These are phyloP conservation scores for Suillus decipiens DNA, from an alignment of 768 basidiomycete species.

Conservation along the genomic window DNA sequence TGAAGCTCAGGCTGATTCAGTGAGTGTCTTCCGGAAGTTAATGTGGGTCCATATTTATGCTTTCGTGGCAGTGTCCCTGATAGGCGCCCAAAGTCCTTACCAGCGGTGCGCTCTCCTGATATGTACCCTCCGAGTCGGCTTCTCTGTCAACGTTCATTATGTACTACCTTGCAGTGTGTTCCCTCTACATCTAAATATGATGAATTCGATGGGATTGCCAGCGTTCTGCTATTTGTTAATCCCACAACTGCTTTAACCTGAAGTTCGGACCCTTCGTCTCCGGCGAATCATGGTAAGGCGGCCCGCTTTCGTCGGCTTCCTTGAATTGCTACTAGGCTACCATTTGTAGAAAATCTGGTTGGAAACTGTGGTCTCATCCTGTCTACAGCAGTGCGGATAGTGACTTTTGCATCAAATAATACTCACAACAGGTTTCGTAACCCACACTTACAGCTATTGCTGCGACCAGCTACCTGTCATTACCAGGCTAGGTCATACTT, in stretches of 20 bases:
- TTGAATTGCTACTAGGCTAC: background rate
- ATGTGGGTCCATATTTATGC: conserved; percentile 7
- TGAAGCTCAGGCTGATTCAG: background rate
- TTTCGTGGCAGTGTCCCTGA: conserved; percentile 3
- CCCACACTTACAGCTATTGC: background rate
- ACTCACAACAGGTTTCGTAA: background rate
- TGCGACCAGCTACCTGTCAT: too few relatives aligned
- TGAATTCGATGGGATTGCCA: background rate
- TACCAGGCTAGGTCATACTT: background rate
- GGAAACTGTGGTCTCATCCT: background rate
- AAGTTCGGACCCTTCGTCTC: background rate
- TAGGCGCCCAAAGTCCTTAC: background rate
- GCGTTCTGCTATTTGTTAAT: background rate
- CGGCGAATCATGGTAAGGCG: background rate
- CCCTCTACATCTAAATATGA: background rate
- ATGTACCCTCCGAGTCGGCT: background rate
- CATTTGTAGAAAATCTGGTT: background rate
- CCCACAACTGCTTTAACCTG: background rate
- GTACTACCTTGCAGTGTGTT: background rate
- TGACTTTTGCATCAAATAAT: background rate
- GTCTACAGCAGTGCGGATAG: background rate
- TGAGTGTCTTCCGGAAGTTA: background rate
- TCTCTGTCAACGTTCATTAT: background rate
- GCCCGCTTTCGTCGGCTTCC: background rate
- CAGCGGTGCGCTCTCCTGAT: background rate